These are phyloP conservation scores for Phytophthora hybrid DNA, from an alignment of 352 stramenopile genomes.

Conservation along the genomic window DNA sequence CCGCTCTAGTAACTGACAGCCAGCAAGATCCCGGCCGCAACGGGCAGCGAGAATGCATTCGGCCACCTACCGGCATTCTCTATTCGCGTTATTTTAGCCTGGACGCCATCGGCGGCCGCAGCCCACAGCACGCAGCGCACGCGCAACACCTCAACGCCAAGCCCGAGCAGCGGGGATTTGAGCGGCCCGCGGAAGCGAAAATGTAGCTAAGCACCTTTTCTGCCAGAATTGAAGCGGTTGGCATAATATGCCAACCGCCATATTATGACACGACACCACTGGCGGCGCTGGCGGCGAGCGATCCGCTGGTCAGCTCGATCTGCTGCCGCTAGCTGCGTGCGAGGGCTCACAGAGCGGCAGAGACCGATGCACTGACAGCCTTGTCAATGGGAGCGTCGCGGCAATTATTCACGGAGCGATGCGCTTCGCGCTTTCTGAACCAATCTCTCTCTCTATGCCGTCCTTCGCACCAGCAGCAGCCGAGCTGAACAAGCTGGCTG, in stretches of 20 bases:
- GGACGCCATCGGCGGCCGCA: background rate
- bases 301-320: background rate
- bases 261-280: background rate
- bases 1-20: constrained; percentile 11
- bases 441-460: background rate
- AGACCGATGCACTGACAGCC: background rate
- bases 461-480: background rate
- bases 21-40: constrained; percentile 4
- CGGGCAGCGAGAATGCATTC: background rate
- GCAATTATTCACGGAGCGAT: background rate
- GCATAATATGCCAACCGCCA: too few species aligned
- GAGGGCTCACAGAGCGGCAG: background rate
- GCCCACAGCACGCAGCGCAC: background rate
- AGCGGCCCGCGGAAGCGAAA: constrained; percentile 1
- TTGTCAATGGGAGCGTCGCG: background rate
- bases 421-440: background rate
- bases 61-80: background rate
- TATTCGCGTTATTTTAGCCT: background rate
- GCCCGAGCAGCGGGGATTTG: background rate
- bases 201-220: constrained; percentile 33
- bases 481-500: background rate
- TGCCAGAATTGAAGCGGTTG: constrained; percentile 18
- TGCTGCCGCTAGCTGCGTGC: background rate
- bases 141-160: background rate
- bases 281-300: background rate